phyloP scores from a whole-genome alignment of 202 grass and related monocot genomes.

The Sporobolus alterniflorus region DNA sequence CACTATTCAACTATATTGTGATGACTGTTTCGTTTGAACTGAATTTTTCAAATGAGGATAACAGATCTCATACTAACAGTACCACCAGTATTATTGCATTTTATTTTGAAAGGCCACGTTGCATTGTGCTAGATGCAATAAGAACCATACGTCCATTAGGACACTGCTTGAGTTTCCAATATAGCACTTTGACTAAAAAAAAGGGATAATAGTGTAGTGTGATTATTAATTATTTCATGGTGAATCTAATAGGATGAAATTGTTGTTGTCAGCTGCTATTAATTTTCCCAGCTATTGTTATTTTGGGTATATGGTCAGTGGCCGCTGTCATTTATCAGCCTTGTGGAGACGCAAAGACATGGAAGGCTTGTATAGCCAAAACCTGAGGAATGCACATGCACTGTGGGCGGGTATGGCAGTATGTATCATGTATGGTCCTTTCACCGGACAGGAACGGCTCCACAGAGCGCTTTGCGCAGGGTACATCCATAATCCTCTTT shows the following conservation, averaged over 20 bases:
- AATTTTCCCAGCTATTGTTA: background rate
- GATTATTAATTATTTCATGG: background rate
- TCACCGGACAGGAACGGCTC: slow-evolving; percentile 1
- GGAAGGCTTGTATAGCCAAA: background rate
- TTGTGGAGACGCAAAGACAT: slow-evolving; percentile 3
- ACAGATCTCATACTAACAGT: background rate
- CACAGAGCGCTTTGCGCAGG: background rate
- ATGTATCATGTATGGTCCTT: no score
- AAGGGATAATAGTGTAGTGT: background rate
- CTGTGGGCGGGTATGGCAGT: no score
- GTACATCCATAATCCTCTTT: no score
- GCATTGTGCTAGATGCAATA: background rate
- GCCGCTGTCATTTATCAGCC: no score
- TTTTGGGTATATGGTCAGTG: background rate
- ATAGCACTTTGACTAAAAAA: background rate
- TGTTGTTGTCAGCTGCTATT: background rate
- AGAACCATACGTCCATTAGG: background rate
- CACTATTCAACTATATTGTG: no score
- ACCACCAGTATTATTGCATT: background rate
- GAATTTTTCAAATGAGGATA: background rate
- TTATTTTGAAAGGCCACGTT: background rate
- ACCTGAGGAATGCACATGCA: background rate
- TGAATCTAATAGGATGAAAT: background rate
- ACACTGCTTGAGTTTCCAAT: background rate
- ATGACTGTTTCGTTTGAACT: background rate